Percentiles rank a stretch among this genome's conserved stretches.
phyloP scores from a whole-genome alignment of 2,329 filamentous ascomycete genomes.

The Pseudomassariella vexata region DNA sequence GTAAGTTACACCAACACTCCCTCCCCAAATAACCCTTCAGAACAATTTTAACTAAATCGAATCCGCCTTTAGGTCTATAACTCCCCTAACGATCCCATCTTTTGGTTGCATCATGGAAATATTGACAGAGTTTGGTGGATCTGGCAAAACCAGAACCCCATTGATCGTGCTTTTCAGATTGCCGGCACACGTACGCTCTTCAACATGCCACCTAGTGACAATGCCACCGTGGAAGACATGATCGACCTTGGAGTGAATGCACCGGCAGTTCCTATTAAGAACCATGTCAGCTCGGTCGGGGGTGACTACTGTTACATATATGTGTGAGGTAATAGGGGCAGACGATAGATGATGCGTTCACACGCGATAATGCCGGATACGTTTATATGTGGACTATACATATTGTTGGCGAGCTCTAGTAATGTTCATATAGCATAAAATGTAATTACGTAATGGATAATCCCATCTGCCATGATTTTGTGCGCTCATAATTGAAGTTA shows the following conservation, averaged over 20 bases:
- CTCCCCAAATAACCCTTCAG: slow-evolving; percentile 2
- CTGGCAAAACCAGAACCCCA: slow-evolving; percentile 17
- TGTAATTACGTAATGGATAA: too few relatives aligned
- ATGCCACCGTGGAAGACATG: slow-evolving; percentile 17
- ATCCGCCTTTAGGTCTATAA: slow-evolving; percentile 1
- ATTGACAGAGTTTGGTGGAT: slow-evolving; percentile 20
- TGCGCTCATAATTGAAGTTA: too few relatives aligned
- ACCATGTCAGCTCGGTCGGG: slow-evolving; percentile 5
- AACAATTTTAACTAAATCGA: background rate
- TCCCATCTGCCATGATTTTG: too few relatives aligned
- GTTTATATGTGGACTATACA: too few relatives aligned
- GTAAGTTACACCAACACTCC: background rate
- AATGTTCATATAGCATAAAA: too few relatives aligned
- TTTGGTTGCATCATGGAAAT: slow-evolving; percentile 8
- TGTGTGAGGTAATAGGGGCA: too few relatives aligned
- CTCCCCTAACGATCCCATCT: slow-evolving; percentile 1
- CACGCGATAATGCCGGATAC: too few relatives aligned
- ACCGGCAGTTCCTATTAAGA: background rate
- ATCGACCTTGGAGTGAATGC: slow-evolving; percentile 11
- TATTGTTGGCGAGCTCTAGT: too few relatives aligned
- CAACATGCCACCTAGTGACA: slow-evolving; percentile 13
- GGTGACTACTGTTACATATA: slow-evolving; percentile 6
- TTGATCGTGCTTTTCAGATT: slow-evolving; percentile 12
- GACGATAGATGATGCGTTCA: too few relatives aligned
- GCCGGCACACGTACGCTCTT: slow-evolving; percentile 16